Conservation (phyloP, 2,329 filamentous ascomycete species). For the Scedosporium apiospermum region DNA sequence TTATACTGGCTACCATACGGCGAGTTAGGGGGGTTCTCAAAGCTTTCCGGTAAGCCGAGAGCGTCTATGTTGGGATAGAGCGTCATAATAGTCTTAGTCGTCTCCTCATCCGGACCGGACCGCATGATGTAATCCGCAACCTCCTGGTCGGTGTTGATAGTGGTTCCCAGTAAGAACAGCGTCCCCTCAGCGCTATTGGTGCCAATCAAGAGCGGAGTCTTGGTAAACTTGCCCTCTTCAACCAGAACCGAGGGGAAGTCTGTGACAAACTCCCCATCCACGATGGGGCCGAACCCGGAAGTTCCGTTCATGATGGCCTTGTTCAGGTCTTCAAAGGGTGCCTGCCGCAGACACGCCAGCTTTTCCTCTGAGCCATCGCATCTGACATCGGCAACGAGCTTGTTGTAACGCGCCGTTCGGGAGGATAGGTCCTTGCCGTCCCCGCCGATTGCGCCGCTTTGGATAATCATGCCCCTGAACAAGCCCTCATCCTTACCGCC, state of each 20-base stretch:
- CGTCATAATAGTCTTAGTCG: slow-evolving; percentile 24
- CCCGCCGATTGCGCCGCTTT: slow-evolving; percentile 30
- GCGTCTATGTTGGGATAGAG: slow-evolving; percentile 41
- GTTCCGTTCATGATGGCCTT: slow-evolving; percentile 13
- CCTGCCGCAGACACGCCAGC: slow-evolving; percentile 20
- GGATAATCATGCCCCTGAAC: slow-evolving; percentile 41
- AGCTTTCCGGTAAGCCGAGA: slow-evolving; percentile 35
- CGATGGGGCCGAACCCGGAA: slow-evolving; percentile 14
- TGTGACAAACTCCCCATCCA: slow-evolving; percentile 32
- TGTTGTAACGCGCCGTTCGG: slow-evolving; percentile 12
- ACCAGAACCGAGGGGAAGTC: slow-evolving; percentile 40
- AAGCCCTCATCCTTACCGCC: slow-evolving; percentile 42
- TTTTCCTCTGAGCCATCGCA: slow-evolving; percentile 14
- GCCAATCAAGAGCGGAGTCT: slow-evolving; percentile 54
- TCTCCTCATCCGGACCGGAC: slow-evolving; percentile 13
- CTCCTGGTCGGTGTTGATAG: slow-evolving; percentile 45
- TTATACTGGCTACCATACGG: slow-evolving; percentile 39
- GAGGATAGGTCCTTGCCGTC: slow-evolving; percentile 13
- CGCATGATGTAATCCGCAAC: slow-evolving; percentile 31
- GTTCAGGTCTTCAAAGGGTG: slow-evolving; percentile 11
- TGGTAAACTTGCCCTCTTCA: slow-evolving; percentile 47
- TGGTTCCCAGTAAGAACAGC: slow-evolving; percentile 39
- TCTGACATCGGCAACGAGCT: slow-evolving; percentile 15
- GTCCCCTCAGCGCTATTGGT: slow-evolving; percentile 57
- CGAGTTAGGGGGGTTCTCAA: slow-evolving; percentile 20